Conservation (phyloP, 2,329 filamentous ascomycete species). For the Aspergillus fumigatus region DNA sequence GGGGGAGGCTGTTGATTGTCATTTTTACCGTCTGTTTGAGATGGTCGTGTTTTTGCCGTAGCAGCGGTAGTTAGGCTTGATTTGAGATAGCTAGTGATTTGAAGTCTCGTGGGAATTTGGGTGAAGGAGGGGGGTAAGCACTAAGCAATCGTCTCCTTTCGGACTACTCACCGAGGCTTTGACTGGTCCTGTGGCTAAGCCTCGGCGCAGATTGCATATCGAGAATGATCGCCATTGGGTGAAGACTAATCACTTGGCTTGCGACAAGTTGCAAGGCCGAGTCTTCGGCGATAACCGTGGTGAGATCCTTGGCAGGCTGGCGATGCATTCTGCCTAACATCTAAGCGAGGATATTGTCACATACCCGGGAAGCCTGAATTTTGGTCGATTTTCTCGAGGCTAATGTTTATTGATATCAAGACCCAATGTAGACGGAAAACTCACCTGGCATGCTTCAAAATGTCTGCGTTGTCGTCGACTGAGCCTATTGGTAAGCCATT, state of each 20-base stretch:
- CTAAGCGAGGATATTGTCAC: background rate
- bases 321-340: too few relatives aligned
- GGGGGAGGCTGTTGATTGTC: slow-evolving; percentile 4
- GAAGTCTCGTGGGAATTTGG: background rate
- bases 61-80: background rate
- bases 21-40: background rate
- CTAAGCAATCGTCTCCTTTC: background rate
- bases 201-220: background rate
- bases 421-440: too few relatives aligned
- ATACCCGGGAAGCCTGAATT: background rate
- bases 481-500: background rate
- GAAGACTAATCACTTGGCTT: background rate
- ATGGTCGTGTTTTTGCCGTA: background rate
- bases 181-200: background rate
- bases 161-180: background rate
- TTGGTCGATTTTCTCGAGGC: background rate
- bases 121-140: background rate
- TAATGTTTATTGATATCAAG: too few relatives aligned
- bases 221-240: background rate
- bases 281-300: too few relatives aligned
- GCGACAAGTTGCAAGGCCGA: background rate
- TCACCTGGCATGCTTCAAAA: background rate
- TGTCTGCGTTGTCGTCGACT: background rate
- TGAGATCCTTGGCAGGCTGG: too few relatives aligned
- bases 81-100: background rate